A percentile compares a stretch with the other conserved stretches of the same genome.
Evolutionary conservation across 2,329 filamentous ascomycete species (phyloP).

Genomic region (Celoporthe dispersa): DNA sequence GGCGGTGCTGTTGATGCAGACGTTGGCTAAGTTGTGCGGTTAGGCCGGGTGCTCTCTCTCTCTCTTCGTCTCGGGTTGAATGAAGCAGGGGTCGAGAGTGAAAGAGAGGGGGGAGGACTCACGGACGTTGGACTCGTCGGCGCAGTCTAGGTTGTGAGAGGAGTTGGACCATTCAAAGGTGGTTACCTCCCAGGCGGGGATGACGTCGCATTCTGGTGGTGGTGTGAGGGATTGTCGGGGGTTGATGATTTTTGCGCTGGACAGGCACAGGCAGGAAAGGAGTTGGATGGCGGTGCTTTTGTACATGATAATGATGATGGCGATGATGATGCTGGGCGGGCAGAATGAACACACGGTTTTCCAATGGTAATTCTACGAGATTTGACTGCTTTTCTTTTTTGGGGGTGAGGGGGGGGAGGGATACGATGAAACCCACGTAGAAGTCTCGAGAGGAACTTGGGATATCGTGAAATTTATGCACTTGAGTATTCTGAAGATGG

Average conservation of each 20-base stretch:
- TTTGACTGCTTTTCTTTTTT: no score
- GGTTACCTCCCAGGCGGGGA: constrained; percentile 23
- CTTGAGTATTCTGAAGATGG: neutral
- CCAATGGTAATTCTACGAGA: neutral
- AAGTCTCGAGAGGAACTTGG: neutral
- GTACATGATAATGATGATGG: neutral
- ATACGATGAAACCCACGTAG: neutral
- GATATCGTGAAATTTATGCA: neutral
- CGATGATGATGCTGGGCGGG: neutral
- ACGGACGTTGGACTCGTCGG: constrained; percentile 6
- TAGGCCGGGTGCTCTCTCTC: neutral
- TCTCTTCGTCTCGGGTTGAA: neutral
- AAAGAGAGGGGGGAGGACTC: neutral
- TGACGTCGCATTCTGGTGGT: constrained; percentile 21
- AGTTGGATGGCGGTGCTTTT: neutral
- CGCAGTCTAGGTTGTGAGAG: constrained; percentile 20
- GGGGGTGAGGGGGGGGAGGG: no score
- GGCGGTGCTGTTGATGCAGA: constrained; percentile 21
- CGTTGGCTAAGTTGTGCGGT: neutral
- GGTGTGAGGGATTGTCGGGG: constrained; percentile 11
- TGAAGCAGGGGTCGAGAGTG: neutral
- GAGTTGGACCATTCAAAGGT: constrained; percentile 21
- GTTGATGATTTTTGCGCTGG: neutral
- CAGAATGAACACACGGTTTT: neutral
- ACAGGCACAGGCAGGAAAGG: neutral